Evolutionary conservation across 139 green algal species (phyloP).

Genomic region (Astrephomene gubernaculifera): DNA sequence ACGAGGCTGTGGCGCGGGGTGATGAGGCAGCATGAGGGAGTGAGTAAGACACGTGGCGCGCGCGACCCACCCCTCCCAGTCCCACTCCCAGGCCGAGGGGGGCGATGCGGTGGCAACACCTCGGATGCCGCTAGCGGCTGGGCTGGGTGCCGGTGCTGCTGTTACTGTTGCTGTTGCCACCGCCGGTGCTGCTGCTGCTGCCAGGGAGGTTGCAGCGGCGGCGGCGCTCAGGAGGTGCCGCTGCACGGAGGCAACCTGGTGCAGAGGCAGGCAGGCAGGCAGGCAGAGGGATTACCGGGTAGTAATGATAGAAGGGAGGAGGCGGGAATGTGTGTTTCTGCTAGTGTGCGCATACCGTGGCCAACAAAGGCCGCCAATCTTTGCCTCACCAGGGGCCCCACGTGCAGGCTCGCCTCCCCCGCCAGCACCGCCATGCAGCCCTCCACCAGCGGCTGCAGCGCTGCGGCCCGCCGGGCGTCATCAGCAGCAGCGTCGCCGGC

Average conservation of each 20-base stretch:
- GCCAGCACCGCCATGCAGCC: constrained; percentile 18
- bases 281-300: too few species aligned
- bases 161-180: too few species aligned
- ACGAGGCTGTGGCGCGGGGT: too few species aligned
- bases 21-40: too few species aligned
- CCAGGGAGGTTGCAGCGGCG: background rate
- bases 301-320: too few species aligned
- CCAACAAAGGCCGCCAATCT: too few species aligned
- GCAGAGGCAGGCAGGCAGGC: too few species aligned
- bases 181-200: too few species aligned
- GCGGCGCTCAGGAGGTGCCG: background rate
- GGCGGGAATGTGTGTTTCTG: too few species aligned
- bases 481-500: background rate
- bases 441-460: background rate
- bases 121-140: background rate
- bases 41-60: background rate
- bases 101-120: background rate
- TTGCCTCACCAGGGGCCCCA: constrained; percentile 32
- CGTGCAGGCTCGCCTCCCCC: background rate
- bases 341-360: too few species aligned
- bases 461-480: background rate
- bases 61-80: constrained; percentile 10
- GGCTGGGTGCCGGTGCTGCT: background rate
- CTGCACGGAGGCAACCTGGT: background rate
- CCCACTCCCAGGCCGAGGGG: background rate